These are phyloP conservation scores for Ceratocystis cacaofunesta DNA, from an alignment of 2,329 filamentous ascomycete genomes.

Conservation along the genomic window DNA sequence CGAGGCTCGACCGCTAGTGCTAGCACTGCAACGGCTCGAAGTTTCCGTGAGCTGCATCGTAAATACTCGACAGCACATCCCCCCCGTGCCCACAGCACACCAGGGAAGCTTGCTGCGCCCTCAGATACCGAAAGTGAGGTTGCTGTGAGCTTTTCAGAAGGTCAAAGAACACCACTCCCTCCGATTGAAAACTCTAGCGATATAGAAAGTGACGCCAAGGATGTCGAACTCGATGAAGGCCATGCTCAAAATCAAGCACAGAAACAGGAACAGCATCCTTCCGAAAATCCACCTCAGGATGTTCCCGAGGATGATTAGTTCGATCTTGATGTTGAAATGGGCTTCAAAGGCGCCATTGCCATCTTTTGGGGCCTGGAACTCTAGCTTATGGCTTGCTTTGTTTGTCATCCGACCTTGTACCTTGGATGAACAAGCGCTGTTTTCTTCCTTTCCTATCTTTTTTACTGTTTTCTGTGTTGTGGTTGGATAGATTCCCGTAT, in stretches of 20 bases:
- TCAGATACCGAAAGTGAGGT: slow-evolving; percentile 47
- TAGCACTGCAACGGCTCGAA: slow-evolving; percentile 52
- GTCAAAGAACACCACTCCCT: slow-evolving; percentile 39
- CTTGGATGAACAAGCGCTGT: not conserved
- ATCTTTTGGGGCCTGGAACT: slow-evolving; percentile 23
- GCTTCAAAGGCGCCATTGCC: slow-evolving; percentile 23
- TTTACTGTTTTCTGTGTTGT: not conserved
- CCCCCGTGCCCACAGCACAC: slow-evolving; percentile 26
- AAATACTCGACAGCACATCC: slow-evolving; percentile 42
- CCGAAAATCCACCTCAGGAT: slow-evolving; percentile 20
- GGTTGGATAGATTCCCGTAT: slow-evolving; percentile 5
- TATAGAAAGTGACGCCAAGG: slow-evolving; percentile 16
- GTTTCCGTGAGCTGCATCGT: slow-evolving; percentile 47
- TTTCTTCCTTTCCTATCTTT: slow-evolving; percentile 2
- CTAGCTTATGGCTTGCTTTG: not conserved
- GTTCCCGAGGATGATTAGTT: slow-evolving; percentile 1
- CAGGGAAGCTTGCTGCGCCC: slow-evolving; percentile 30
- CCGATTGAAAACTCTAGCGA: slow-evolving; percentile 30
- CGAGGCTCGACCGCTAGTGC: slow-evolving; percentile 48
- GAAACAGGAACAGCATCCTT: not conserved
- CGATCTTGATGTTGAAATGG: slow-evolving; percentile 18
- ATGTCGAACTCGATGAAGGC: not conserved
- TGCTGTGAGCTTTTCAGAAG: slow-evolving; percentile 45
- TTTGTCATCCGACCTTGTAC: not conserved
- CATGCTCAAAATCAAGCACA: not conserved